Conservation (phyloP, 179 eudicot species). For the Beta corolliflora region DNA sequence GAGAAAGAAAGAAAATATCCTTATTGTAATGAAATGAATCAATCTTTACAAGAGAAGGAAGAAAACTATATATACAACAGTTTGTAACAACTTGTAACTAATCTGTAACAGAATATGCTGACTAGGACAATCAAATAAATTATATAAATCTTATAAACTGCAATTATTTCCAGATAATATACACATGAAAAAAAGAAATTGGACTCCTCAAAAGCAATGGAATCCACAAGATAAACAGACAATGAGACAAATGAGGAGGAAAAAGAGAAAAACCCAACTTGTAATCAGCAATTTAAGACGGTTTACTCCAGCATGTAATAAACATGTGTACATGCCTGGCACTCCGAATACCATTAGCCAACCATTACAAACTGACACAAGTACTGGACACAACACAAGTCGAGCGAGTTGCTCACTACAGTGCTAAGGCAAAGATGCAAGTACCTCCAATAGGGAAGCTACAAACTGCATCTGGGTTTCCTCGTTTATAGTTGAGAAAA, state of each 20-base stretch:
- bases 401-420: conserved; percentile 22
- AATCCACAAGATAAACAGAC: neutral
- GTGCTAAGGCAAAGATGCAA: conserved; percentile 55
- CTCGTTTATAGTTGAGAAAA: conserved; percentile 72
- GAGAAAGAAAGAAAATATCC: no score
- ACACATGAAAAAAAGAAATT: neutral
- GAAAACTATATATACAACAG: no score
- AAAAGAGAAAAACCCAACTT: conserved; percentile 4
- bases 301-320: conserved; percentile 27
- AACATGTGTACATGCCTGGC: conserved; percentile 16
- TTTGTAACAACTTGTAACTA: no score
- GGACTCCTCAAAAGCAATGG: no score
- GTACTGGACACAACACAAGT: conserved; percentile 3
- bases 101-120: no score
- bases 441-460: conserved; percentile 84
- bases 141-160: no score
- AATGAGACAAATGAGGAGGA: neutral
- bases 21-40: no score
- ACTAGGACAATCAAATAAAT: no score
- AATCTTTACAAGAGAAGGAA: no score
- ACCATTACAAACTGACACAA: conserved; percentile 21
- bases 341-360: conserved; percentile 24
- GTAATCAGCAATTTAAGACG: conserved; percentile 17
- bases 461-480: conserved; percentile 83
- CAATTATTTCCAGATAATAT: no score